Conservation (phyloP, 768 basidiomycete genomes). For the Mycena filopes region DNA sequence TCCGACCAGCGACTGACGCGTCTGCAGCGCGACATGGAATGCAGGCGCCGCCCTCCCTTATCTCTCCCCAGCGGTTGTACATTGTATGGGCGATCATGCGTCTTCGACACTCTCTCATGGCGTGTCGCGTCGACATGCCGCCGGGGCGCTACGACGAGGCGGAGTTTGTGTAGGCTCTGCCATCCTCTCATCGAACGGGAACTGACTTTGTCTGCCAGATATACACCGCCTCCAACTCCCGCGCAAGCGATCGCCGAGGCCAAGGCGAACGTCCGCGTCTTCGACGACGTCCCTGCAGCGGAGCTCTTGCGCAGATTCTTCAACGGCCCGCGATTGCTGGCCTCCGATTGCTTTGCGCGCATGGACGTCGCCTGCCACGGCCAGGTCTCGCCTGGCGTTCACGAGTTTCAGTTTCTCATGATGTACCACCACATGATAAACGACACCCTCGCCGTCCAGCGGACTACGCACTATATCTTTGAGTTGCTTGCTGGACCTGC, state of each 20-base stretch:
- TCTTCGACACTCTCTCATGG: slow-evolving; percentile 61
- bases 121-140: slow-evolving; percentile 51
- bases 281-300: slow-evolving; percentile 17
- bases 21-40: slow-evolving; percentile 57
- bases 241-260: slow-evolving; percentile 52
- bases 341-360: slow-evolving; percentile 55
- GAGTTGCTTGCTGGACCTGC: slow-evolving; percentile 49
- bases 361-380: slow-evolving; percentile 45
- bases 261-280: slow-evolving; percentile 24
- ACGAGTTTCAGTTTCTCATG: slow-evolving; percentile 58
- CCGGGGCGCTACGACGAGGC: slow-evolving; percentile 53
- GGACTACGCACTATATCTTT: slow-evolving; percentile 65
- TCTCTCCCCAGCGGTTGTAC: slow-evolving; percentile 50
- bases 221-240: slow-evolving; percentile 48
- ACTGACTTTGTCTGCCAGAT: slow-evolving; percentile 39
- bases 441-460: slow-evolving; percentile 67
- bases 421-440: slow-evolving; percentile 66
- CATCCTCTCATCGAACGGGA: not conserved
- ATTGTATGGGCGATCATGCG: slow-evolving; percentile 64
- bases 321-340: slow-evolving; percentile 64
- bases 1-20: not conserved
- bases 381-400: slow-evolving; percentile 19
- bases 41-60: slow-evolving; percentile 46
- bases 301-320: slow-evolving; percentile 59
- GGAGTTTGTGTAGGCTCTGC: slow-evolving; percentile 55